Evolutionary conservation across 305 asterid species (phyloP).

Genomic region (Fraxinus ornus): DNA sequence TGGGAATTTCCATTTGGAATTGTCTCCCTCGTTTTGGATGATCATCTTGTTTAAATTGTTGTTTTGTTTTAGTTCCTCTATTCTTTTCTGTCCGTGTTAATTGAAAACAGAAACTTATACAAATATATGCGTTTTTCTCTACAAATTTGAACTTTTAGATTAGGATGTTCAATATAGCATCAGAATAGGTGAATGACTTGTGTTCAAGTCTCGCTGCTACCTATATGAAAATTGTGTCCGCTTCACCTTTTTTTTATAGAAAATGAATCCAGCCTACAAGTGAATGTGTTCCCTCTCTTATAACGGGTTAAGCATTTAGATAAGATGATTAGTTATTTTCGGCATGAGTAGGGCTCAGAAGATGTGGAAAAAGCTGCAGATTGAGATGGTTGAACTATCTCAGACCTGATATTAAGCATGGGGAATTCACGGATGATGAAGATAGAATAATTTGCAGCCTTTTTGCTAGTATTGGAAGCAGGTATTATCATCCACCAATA

Average conservation of each 20-base stretch:
- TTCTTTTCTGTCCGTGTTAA: not conserved
- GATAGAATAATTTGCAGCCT: not conserved
- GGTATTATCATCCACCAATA: not conserved
- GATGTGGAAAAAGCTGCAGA: slow-evolving; percentile 3
- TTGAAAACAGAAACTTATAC: not conserved
- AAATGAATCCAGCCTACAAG: not conserved
- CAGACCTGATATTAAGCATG: not conserved
- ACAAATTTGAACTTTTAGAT: not conserved
- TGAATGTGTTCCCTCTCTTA: not conserved
- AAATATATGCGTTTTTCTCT: no score
- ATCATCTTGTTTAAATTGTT: not conserved
- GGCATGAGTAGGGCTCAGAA: not conserved
- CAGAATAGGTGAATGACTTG: not conserved
- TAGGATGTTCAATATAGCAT: not conserved
- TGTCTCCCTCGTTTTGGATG: not conserved
- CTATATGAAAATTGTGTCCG: not conserved
- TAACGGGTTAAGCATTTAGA: not conserved
- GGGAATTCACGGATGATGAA: not conserved
- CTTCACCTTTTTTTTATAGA: not conserved
- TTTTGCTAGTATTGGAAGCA: not conserved
- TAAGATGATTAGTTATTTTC: not conserved
- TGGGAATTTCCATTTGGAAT: not conserved
- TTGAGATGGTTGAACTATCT: slow-evolving; percentile 1
- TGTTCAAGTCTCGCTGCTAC: not conserved
- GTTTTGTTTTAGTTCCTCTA: not conserved